These are phyloP conservation scores for Xylariales sp. DNA, from an alignment of 2,329 filamentous ascomycete genomes.

Conservation along the genomic window DNA sequence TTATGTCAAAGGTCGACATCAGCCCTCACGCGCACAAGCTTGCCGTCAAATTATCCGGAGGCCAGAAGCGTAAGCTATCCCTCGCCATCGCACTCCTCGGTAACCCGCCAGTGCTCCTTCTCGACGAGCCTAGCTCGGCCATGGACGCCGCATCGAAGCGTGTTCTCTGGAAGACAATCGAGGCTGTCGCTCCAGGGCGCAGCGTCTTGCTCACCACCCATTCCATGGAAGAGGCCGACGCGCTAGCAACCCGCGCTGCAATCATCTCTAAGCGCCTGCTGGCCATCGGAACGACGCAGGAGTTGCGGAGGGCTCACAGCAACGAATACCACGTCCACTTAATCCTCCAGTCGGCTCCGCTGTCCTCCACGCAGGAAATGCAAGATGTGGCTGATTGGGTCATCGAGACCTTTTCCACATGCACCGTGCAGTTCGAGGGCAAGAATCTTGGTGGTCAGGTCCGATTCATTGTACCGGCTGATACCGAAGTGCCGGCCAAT, in stretches of 20 bases:
- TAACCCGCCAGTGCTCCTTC: conserved; percentile 66
- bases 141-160: conserved; percentile 69
- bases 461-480: conserved; percentile 54
- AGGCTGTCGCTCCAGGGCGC: conserved; percentile 59
- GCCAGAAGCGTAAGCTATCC: conserved; percentile 72
- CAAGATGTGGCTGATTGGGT: conserved; percentile 41
- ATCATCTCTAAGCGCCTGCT: conserved; percentile 36
- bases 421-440: conserved; percentile 49
- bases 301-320: conserved; percentile 19
- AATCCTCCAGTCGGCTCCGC: conserved; percentile 18
- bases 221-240: conserved; percentile 77
- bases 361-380: conserved; percentile 18
- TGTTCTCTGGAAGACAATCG: conserved; percentile 70
- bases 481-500: conserved; percentile 16
- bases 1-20: conserved; percentile 64
- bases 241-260: conserved; percentile 63
- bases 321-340: conserved; percentile 25
- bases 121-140: conserved; percentile 75
- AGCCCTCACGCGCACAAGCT: conserved; percentile 56
- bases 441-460: conserved; percentile 61
- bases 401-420: conserved; percentile 36
- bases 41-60: conserved; percentile 65
- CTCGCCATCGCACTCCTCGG: conserved; percentile 72
- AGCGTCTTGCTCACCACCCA: conserved; percentile 71
- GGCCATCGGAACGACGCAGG: conserved; percentile 21